phyloP scores from a whole-genome alignment of 768 basidiomycete species.

The Tricholomella constricta region DNA sequence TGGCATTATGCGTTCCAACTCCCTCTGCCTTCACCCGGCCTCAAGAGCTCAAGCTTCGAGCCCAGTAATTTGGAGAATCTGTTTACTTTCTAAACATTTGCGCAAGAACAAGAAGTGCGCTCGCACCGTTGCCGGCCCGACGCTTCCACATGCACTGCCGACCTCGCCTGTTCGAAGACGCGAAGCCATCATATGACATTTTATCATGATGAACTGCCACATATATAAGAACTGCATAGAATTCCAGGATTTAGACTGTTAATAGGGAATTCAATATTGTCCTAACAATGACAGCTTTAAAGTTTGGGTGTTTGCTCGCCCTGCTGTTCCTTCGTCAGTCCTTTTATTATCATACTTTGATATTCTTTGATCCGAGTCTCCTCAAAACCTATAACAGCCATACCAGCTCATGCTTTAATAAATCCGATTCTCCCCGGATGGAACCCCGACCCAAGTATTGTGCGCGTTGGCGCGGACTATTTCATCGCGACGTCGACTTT shows the following conservation, averaged over 20 bases:
- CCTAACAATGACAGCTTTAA: too few relatives aligned
- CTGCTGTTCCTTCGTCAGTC: constrained; percentile 5
- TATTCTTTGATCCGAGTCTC: too few relatives aligned
- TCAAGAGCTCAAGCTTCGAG: too few relatives aligned
- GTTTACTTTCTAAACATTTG: too few relatives aligned
- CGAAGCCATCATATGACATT: background rate
- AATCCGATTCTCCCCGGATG: constrained; percentile 43
- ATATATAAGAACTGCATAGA: background rate
- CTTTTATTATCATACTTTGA: background rate
- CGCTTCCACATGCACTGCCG: background rate
- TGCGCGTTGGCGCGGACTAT: constrained; percentile 41
- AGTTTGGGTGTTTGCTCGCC: background rate
- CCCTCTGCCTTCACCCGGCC: too few relatives aligned
- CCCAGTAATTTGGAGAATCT: too few relatives aligned
- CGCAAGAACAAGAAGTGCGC: too few relatives aligned
- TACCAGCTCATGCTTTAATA: constrained; percentile 12
- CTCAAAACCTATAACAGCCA: background rate
- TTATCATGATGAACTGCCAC: background rate
- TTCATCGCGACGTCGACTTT: constrained; percentile 42
- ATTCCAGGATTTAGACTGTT: too few relatives aligned
- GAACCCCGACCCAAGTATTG: constrained; percentile 42
- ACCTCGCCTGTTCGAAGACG: background rate
- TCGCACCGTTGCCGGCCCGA: constrained; percentile 1
- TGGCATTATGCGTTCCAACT: too few relatives aligned
- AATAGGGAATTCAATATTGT: background rate